phyloP scores from a whole-genome alignment of 176 grass and related monocot genomes.

The Juncus effusus region DNA sequence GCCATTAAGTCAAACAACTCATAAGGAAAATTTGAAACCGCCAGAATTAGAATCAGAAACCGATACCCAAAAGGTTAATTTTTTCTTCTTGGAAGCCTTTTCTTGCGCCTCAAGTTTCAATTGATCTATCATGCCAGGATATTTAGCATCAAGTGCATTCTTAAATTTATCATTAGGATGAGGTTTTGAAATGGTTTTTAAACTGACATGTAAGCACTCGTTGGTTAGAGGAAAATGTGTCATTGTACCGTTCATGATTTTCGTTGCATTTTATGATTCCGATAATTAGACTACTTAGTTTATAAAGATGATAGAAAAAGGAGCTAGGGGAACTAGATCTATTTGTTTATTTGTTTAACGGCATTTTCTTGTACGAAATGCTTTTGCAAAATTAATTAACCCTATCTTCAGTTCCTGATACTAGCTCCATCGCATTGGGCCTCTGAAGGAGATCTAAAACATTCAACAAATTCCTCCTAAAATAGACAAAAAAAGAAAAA shows the following conservation, averaged over 20 bases:
- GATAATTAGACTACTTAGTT: no score
- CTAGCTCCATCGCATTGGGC: constrained; percentile 77
- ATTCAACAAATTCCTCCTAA: constrained; percentile 88
- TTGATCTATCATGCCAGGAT: constrained; percentile 58
- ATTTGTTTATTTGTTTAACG: no score
- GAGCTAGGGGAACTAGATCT: no score
- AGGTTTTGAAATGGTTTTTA: no score
- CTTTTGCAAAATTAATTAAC: constrained; percentile 68
- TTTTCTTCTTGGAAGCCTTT: constrained; percentile 67
- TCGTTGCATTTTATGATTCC: no score
- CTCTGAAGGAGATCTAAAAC: constrained; percentile 82
- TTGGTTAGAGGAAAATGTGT: no score
- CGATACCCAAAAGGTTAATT: constrained; percentile 69
- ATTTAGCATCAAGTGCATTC: constrained; percentile 48
- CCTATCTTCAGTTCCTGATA: constrained; percentile 80
- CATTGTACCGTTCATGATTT: no score
- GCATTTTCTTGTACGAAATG: no score
- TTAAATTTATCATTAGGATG: constrained; percentile 81
- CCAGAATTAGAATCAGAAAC: constrained; percentile 53
- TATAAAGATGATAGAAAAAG: no score
- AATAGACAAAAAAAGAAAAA: not conserved
- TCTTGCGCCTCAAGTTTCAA: constrained; percentile 55
- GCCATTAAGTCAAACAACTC: constrained; percentile 3
- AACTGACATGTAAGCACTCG: no score
- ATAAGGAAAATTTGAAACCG: constrained; percentile 89